Evolutionary conservation across 2,329 filamentous ascomycete genomes (phyloP).

Genomic region (Ceratocystis albifundus): DNA sequence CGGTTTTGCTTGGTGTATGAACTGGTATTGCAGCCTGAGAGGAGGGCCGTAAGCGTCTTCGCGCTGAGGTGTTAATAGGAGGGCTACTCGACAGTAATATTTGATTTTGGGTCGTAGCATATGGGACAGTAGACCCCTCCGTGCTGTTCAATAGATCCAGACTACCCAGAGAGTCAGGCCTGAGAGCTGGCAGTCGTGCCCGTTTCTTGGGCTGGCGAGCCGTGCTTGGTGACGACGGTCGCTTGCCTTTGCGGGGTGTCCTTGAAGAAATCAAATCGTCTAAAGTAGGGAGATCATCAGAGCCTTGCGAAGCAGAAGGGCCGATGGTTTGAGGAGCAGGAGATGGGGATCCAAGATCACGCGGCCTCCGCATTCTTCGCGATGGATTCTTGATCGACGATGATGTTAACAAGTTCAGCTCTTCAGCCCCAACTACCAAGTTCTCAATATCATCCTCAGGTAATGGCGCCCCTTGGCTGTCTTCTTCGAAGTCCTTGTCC

Average conservation of each 20-base stretch:
- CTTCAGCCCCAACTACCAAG: constrained; percentile 21
- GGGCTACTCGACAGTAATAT: constrained; percentile 20
- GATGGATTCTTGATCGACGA: constrained; percentile 12
- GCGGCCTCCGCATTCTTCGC: background rate
- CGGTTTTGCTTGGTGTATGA: background rate
- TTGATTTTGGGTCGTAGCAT: background rate
- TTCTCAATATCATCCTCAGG: constrained; percentile 32
- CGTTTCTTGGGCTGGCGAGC: constrained; percentile 7
- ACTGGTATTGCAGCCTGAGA: constrained; percentile 1
- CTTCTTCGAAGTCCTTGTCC: constrained; percentile 41
- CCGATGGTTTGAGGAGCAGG: background rate
- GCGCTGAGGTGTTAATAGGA: constrained; percentile 12
- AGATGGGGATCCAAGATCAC: background rate
- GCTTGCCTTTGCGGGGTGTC: constrained; percentile 11
- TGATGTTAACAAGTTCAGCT: constrained; percentile 20
- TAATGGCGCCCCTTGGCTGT: constrained; percentile 35
- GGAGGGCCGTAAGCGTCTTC: constrained; percentile 15
- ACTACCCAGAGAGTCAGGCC: constrained; percentile 12
- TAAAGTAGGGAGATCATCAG: constrained; percentile 20
- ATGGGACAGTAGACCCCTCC: background rate
- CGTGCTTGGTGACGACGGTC: constrained; percentile 18
- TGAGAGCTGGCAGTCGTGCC: constrained; percentile 9
- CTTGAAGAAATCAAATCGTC: constrained; percentile 7
- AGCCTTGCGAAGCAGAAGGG: constrained; percentile 17
- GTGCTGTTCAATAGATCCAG: background rate